These are phyloP conservation scores for Urtica urens DNA, from an alignment of 306 rosid species.

Conservation along the genomic window DNA sequence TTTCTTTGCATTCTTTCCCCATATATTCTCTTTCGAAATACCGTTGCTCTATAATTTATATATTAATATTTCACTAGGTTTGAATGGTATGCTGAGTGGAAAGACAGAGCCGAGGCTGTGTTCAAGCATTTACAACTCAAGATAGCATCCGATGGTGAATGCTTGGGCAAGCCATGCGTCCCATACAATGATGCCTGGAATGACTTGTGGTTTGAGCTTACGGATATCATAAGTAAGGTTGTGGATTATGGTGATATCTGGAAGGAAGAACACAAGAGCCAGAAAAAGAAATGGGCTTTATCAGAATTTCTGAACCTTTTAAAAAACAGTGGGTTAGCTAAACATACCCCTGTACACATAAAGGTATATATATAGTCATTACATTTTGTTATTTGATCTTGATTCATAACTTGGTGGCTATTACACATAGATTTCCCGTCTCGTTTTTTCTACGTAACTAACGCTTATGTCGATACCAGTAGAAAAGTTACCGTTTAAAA, in stretches of 20 bases:
- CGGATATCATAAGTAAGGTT: slow-evolving; percentile 34
- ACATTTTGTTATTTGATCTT: background rate
- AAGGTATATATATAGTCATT: slow-evolving; percentile 27
- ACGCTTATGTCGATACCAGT: too few species aligned
- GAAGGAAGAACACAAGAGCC: slow-evolving; percentile 64
- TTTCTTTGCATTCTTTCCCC: too few species aligned
- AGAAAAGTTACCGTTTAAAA: too few species aligned
- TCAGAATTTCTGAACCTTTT: slow-evolving; percentile 63
- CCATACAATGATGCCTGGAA: slow-evolving; percentile 43
- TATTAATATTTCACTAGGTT: slow-evolving; percentile 35
- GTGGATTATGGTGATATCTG: slow-evolving; percentile 45
- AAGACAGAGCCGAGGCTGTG: slow-evolving; percentile 25
- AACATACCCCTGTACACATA: slow-evolving; percentile 38
- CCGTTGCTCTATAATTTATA: too few species aligned
- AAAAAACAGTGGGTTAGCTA: slow-evolving; percentile 60
- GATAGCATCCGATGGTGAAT: slow-evolving; percentile 22
- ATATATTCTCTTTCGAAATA: too few species aligned
- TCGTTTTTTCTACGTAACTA: background rate
- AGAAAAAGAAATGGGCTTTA: slow-evolving; percentile 57
- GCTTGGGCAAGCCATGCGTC: slow-evolving; percentile 26
- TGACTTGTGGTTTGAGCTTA: slow-evolving; percentile 45
- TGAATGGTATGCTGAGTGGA: slow-evolving; percentile 46
- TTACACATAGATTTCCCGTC: background rate
- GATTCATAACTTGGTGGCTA: too few species aligned
- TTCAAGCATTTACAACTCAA: slow-evolving; percentile 29